A percentile compares a stretch with the other conserved stretches of the same genome.
phyloP scores from a whole-genome alignment of 1,284 basidiomycete species.

The Pholiota adiposa region DNA sequence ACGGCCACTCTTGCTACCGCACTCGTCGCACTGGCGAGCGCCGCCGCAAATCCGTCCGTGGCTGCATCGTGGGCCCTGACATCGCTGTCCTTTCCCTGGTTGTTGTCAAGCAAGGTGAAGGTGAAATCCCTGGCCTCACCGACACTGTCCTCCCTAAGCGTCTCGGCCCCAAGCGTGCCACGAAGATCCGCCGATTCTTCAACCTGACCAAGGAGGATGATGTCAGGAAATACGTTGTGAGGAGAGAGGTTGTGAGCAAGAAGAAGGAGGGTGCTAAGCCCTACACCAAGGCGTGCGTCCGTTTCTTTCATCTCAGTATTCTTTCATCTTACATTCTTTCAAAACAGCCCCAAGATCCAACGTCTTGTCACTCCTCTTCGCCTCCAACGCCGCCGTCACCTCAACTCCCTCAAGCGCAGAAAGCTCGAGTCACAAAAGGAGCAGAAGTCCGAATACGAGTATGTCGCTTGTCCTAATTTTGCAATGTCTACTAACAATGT shows the following conservation, averaged over 20 bases:
- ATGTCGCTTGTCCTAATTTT: conserved; percentile 35
- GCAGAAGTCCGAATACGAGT: conserved; percentile 93
- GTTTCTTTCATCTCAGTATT: neutral
- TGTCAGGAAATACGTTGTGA: conserved; percentile 96
- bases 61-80: conserved; percentile 97
- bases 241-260: conserved; percentile 86
- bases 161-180: conserved; percentile 93
- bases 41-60: conserved; percentile 98
- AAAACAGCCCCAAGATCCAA: conserved; percentile 80
- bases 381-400: conserved; percentile 96
- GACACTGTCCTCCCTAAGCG: conserved; percentile 94
- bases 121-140: conserved; percentile 91
- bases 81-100: conserved; percentile 95
- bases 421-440: conserved; percentile 92
- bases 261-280: conserved; percentile 96
- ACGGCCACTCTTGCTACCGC: conserved; percentile 98
- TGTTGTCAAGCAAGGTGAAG: conserved; percentile 97
- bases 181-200: conserved; percentile 98
- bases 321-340: conserved; percentile 4
- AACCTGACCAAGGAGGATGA: conserved; percentile 98
- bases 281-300: conserved; percentile 94
- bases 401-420: conserved; percentile 88
- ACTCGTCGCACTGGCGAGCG: conserved; percentile 93
- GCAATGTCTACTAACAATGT: neutral
- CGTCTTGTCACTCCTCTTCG: conserved; percentile 93